Evolutionary conservation across 495 filamentous ascomycete genomes (phyloP).

Genomic region (Hypoxylon cercidicola): DNA sequence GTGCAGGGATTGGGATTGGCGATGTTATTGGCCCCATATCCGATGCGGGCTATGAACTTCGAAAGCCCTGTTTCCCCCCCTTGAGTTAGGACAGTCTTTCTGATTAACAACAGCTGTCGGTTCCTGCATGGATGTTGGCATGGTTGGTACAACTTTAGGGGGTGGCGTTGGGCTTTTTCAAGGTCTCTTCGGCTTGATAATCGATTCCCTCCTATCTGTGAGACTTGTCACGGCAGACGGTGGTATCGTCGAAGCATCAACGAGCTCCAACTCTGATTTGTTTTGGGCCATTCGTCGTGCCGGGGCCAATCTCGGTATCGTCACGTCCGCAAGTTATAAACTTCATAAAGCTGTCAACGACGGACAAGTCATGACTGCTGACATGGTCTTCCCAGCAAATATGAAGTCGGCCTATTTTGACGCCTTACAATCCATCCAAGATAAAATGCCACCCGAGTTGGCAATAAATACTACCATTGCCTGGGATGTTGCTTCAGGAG

Average conservation of each 20-base stretch:
- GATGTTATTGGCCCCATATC: conserved; percentile 41
- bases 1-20: conserved; percentile 26
- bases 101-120: conserved; percentile 33
- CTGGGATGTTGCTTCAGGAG: conserved; percentile 19
- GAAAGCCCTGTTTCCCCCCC: conserved; percentile 30
- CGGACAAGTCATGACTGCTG: conserved; percentile 44
- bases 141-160: conserved; percentile 53
- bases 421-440: conserved; percentile 39
- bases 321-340: conserved; percentile 52
- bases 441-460: conserved; percentile 39
- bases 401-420: conserved; percentile 40
- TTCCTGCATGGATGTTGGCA: conserved; percentile 43
- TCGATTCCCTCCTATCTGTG: conserved; percentile 49
- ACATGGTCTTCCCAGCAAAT: conserved; percentile 39
- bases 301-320: conserved; percentile 62
- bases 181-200: conserved; percentile 50
- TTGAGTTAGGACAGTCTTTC: background rate
- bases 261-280: conserved; percentile 53
- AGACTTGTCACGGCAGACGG: conserved; percentile 49
- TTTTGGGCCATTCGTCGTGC: conserved; percentile 59
- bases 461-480: conserved; percentile 4
- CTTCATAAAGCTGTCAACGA: conserved; percentile 40
- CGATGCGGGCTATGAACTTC: conserved; percentile 46
- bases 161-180: conserved; percentile 50
- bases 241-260: conserved; percentile 46